A percentile compares a stretch with the other conserved stretches of the same genome.
phyloP scores from a whole-genome alignment of 148 eudicot species.

The Rheum nobile region DNA sequence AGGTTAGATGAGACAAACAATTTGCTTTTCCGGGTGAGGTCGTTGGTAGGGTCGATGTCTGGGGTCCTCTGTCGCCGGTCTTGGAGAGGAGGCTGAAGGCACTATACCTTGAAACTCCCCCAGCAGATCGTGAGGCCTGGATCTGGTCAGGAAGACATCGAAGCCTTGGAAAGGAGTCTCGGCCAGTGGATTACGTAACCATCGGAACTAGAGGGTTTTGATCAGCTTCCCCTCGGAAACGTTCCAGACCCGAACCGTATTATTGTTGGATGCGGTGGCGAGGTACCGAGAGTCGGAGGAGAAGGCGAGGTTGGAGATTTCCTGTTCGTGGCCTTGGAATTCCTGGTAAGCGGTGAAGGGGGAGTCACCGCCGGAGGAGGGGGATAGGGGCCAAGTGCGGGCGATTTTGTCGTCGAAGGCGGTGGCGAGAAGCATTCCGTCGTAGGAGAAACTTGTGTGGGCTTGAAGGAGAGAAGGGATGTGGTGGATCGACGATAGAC shows the following conservation, averaged over 20 bases:
- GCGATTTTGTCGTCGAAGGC: slow-evolving; percentile 80
- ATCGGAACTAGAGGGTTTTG: slow-evolving; percentile 70
- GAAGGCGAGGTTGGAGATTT: slow-evolving; percentile 82
- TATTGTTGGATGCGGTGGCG: slow-evolving; percentile 84
- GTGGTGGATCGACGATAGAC: slow-evolving; percentile 23
- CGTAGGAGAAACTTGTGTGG: slow-evolving; percentile 72
- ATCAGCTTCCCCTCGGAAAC: slow-evolving; percentile 34
- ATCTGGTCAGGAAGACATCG: too few relatives aligned
- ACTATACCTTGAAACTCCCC: too few relatives aligned
- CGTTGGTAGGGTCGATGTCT: too few relatives aligned
- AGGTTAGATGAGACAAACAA: too few relatives aligned
- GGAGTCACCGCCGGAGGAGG: slow-evolving; percentile 7
- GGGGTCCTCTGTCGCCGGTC: too few relatives aligned
- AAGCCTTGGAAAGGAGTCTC: too few relatives aligned
- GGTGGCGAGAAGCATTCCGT: slow-evolving; percentile 63
- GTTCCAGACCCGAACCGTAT: slow-evolving; percentile 57
- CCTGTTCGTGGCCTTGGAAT: slow-evolving; percentile 59
- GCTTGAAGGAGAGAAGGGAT: slow-evolving; percentile 41
- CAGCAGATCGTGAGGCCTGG: too few relatives aligned
- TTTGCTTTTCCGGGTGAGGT: too few relatives aligned
- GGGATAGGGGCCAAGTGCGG: slow-evolving; percentile 29
- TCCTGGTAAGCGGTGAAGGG: slow-evolving; percentile 21
- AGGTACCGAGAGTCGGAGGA: slow-evolving; percentile 64
- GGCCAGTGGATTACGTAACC: too few relatives aligned
- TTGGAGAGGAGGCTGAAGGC: too few relatives aligned